Evolutionary conservation across 1,284 basidiomycete genomes (phyloP).

Genomic region (Moesziomyces aphidis): DNA sequence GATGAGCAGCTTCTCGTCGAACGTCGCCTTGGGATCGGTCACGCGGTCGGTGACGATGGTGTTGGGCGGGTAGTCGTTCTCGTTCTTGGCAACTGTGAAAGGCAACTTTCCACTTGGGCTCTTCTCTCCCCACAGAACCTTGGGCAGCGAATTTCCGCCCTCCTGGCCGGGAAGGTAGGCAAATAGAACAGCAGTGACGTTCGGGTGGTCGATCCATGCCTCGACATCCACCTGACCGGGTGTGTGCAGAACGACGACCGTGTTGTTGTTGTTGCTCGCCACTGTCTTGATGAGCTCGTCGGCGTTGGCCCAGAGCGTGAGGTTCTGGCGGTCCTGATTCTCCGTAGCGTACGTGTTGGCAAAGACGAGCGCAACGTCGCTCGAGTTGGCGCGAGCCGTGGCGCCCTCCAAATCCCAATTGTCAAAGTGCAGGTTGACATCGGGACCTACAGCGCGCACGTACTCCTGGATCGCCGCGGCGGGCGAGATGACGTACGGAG

Average conservation of each 20-base stretch:
- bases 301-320: constrained; percentile 81
- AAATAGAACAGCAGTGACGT: constrained; percentile 70
- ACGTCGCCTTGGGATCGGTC: constrained; percentile 71
- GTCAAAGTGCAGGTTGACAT: constrained; percentile 39
- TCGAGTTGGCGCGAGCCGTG: constrained; percentile 35
- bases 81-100: constrained; percentile 74
- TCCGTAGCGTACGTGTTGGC: constrained; percentile 73
- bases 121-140: constrained; percentile 76
- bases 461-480: constrained; percentile 38
- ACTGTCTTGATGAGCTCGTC: constrained; percentile 69
- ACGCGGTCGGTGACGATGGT: constrained; percentile 65
- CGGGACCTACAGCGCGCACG: constrained; percentile 13
- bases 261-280: constrained; percentile 52
- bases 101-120: constrained; percentile 71
- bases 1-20: constrained; percentile 79
- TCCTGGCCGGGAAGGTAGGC: constrained; percentile 81
- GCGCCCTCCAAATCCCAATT: constrained; percentile 40
- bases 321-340: constrained; percentile 78
- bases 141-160: constrained; percentile 79
- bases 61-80: constrained; percentile 72
- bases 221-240: constrained; percentile 48
- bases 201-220: constrained; percentile 48
- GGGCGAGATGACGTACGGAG: constrained; percentile 50
- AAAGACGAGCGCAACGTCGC: constrained; percentile 74
- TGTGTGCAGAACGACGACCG: constrained; percentile 50